These are phyloP conservation scores for Aquilaria yunnanensis DNA, from an alignment of 345 rosid genomes.

Conservation along the genomic window DNA sequence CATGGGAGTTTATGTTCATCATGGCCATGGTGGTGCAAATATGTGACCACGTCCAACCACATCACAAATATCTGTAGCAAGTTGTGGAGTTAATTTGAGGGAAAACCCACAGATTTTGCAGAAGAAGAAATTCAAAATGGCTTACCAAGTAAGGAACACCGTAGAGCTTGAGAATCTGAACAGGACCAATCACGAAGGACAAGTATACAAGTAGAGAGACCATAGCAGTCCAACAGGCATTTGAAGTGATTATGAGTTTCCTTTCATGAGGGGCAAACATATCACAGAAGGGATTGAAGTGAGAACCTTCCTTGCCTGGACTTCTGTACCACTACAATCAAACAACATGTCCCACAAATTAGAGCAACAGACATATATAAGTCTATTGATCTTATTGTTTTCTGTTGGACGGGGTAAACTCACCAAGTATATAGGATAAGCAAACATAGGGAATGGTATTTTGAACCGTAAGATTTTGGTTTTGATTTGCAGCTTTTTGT, in stretches of 20 bases:
- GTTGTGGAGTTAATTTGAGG: neutral
- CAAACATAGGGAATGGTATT: conserved; percentile 58
- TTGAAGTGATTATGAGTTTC: conserved; percentile 61
- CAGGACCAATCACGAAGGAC: conserved; percentile 38
- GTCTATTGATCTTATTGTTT: too few species aligned
- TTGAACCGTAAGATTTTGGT: conserved; percentile 51
- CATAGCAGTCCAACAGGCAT: conserved; percentile 62
- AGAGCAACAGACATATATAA: neutral
- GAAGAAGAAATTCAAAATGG: neutral
- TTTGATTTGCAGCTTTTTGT: conserved; percentile 29
- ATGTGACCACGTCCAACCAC: conserved; percentile 87
- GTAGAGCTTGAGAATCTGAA: conserved; percentile 47
- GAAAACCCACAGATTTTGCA: neutral
- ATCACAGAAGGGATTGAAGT: conserved; percentile 71
- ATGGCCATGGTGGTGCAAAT: conserved; percentile 85
- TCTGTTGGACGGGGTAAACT: conserved; percentile 1
- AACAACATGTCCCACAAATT: neutral
- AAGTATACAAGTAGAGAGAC: conserved; percentile 31
- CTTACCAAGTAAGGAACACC: conserved; percentile 71
- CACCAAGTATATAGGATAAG: conserved; percentile 69
- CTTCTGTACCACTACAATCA: conserved; percentile 62
- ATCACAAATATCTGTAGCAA: conserved; percentile 53
- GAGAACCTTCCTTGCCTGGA: conserved; percentile 98
- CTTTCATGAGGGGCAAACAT: conserved; percentile 65
- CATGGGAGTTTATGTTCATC: conserved; percentile 73